Percentiles rank a stretch among this genome's conserved stretches.
Conservation (phyloP, 208 protist species). For the Naegleria fowleri region DNA sequence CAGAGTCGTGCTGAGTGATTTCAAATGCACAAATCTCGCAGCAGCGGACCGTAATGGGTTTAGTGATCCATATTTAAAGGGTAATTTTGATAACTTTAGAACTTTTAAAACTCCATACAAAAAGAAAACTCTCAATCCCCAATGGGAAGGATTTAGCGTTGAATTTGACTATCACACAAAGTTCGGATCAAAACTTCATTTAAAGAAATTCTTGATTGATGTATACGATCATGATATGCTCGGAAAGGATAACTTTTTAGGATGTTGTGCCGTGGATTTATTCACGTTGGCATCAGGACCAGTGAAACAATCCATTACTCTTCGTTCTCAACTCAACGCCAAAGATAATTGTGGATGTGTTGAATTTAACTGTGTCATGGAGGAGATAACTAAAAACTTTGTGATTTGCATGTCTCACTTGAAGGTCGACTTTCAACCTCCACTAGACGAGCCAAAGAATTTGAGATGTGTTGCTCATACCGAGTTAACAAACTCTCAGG, state of each 20-base stretch:
- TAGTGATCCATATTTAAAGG: background rate
- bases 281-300: slow-evolving; percentile 4
- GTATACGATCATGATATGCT: slow-evolving; percentile 6
- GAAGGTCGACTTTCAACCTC: background rate
- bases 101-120: slow-evolving; percentile 12
- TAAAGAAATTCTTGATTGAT: slow-evolving; percentile 5
- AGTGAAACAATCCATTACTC: background rate
- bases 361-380: background rate
- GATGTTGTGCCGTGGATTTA: background rate
- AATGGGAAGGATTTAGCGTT: background rate
- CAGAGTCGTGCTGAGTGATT: background rate
- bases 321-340: background rate
- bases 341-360: background rate
- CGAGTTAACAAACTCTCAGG: background rate
- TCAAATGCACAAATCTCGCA: background rate
- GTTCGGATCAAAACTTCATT: slow-evolving; percentile 3
- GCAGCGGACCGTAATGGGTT: background rate
- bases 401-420: background rate
- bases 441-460: background rate
- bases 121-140: slow-evolving; percentile 6
- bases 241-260: slow-evolving; percentile 7
- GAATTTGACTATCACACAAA: slow-evolving; percentile 25
- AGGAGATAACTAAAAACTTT: background rate
- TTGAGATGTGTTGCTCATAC: background rate
- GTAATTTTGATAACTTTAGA: slow-evolving; percentile 24